Percentiles rank a stretch among this genome's conserved stretches.
These are phyloP conservation scores for Betula pendula DNA, from an alignment of 306 rosid genomes.

Conservation along the genomic window DNA sequence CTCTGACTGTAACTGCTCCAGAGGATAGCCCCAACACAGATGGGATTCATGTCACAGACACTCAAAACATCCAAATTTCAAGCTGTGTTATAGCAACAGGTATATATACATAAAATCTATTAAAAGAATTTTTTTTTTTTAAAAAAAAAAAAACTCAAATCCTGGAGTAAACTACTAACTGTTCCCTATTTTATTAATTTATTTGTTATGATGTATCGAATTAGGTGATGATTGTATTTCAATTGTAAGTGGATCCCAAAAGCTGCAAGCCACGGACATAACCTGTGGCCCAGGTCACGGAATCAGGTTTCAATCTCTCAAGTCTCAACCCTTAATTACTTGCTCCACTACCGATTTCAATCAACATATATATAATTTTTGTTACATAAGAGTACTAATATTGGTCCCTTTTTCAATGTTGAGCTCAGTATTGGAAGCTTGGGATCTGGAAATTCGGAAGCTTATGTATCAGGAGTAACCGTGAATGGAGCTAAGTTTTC, in stretches of 20 bases:
- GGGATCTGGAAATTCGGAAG: slow-evolving; percentile 50
- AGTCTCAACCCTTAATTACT: background rate
- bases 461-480: slow-evolving; percentile 53
- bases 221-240: slow-evolving; percentile 96
- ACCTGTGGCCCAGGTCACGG: slow-evolving; percentile 96
- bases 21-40: slow-evolving; percentile 71
- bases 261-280: slow-evolving; percentile 51
- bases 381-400: background rate
- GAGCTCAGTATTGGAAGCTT: slow-evolving; percentile 73
- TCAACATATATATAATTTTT: background rate
- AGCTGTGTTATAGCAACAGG: slow-evolving; percentile 57
- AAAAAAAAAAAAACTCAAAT: background rate
- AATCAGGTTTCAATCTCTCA: slow-evolving; percentile 48
- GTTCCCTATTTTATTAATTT: background rate
- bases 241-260: slow-evolving; percentile 62
- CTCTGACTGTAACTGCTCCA: slow-evolving; percentile 53
- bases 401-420: background rate
- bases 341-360: background rate
- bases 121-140: too few species aligned
- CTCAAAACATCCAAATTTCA: slow-evolving; percentile 55
- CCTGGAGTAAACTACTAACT: background rate
- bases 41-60: slow-evolving; percentile 66
- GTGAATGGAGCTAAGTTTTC: slow-evolving; percentile 63
- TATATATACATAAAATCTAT: background rate
- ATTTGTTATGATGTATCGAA: background rate